Conservation (phyloP, 768 basidiomycete genomes). For the Saitozyma sp. region DNA sequence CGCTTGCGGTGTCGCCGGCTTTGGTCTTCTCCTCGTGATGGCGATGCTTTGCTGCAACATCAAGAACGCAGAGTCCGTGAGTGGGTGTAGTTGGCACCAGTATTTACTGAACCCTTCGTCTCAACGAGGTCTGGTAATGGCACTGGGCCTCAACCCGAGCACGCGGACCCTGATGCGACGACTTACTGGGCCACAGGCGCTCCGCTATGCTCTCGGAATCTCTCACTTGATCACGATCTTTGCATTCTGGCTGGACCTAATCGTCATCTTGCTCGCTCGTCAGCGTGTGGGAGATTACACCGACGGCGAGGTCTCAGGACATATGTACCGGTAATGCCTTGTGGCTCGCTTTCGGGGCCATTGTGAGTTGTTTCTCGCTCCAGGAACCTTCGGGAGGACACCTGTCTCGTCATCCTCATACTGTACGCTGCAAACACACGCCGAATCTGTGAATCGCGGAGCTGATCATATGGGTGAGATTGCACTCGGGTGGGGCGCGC, state of each 20-base stretch:
- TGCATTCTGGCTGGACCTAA: slow-evolving; percentile 36
- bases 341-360: slow-evolving; percentile 39
- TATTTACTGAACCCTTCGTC: no score
- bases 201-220: slow-evolving; percentile 31
- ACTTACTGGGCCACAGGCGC: slow-evolving; percentile 25
- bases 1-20: slow-evolving; percentile 36
- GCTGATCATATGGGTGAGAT: no score
- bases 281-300: slow-evolving; percentile 26
- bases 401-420: no score
- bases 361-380: slow-evolving; percentile 14
- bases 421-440: no score
- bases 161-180: not conserved
- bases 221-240: slow-evolving; percentile 28
- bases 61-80: slow-evolving; percentile 11
- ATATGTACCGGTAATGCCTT: slow-evolving; percentile 39
- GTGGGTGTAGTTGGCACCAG: no score
- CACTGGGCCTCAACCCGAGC: slow-evolving; percentile 27
- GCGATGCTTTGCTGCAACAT: slow-evolving; percentile 34
- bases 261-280: slow-evolving; percentile 31
- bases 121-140: no score
- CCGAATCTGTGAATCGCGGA: no score
- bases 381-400: no score
- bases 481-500: no score
- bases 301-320: slow-evolving; percentile 10
- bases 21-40: slow-evolving; percentile 42